Base-by-base conservation (phyloP, 1,139 yeast species). In the Hyphopichia wangnamkhiaoensis region DNA sequence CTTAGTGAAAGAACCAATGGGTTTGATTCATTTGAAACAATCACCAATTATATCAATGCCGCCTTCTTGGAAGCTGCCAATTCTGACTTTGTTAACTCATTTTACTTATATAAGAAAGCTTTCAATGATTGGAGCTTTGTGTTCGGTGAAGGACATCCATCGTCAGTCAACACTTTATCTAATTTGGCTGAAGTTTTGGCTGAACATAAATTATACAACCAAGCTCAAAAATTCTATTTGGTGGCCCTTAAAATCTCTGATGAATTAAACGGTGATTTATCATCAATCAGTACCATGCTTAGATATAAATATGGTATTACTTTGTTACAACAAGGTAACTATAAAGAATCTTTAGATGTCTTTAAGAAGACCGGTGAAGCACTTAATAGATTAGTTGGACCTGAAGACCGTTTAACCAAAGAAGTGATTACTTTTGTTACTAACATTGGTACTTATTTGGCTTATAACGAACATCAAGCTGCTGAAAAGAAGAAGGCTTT, bases 1-100 rank as follows among this genome's bases (percentile, higher is more conserved):
- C 78, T 90, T 43, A 74, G 82, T 41, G 98, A 93, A 68, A 80
- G 98, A 63, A 76, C 84, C 16, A 63, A 73, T 37, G 98, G 98
- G 44, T 63, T 82, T 48, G 98, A 91, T 58, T 79, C 94, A 6
- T 79, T 77, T 53, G 94, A 89, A 50, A 77, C 93, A 21, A 63
- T 89, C 26, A 76, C 89, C 46, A 74, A 89, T 26, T 79, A 85
- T 58, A 73, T 83, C 54, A 89, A 88, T 62, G 68, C 90, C 48
- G 95, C 95, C 1, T 77, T 74, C 54, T 76, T 78, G 53, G 97
- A 90, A 59, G 69, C 81, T 33, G 66, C 78, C 13, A 77, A 78
- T 51, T 79, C 79, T 37, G 80, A 81, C 52, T 66, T 78, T 33
- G 66, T 70, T 27, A 84, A 84, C 46, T 79, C 94, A 1, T 68